phyloP scores from a whole-genome alignment of 306 rosid genomes.

The Cyamopsis tetragonoloba region DNA sequence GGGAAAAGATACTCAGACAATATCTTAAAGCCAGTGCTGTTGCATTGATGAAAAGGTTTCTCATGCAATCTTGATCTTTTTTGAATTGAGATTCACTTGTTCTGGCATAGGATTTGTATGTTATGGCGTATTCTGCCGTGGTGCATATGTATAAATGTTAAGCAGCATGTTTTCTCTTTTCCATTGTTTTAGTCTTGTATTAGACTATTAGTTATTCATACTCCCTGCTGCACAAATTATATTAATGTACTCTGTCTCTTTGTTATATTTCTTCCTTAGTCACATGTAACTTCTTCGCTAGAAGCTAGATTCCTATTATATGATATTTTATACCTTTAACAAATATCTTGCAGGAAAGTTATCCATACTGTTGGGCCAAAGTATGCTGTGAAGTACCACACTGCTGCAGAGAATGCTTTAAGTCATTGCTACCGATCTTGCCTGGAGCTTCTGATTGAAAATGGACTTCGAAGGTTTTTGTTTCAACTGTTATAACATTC shows the following conservation, averaged over 20 bases:
- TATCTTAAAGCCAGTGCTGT: conserved; percentile 17
- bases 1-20: conserved; percentile 3
- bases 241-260: background rate
- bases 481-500: conserved; percentile 19
- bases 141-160: conserved; percentile 11
- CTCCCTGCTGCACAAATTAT: conserved; percentile 20
- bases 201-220: conserved; percentile 8
- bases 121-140: background rate
- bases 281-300: conserved; percentile 12
- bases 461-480: conserved; percentile 75
- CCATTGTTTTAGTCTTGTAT: background rate
- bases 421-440: conserved; percentile 99
- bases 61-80: background rate
- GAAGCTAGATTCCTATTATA: conserved; percentile 15
- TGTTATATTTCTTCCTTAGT: conserved; percentile 15
- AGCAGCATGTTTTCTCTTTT: conserved; percentile 1
- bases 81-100: background rate
- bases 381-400: conserved; percentile 94
- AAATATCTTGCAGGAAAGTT: conserved; percentile 65
- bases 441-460: conserved; percentile 86
- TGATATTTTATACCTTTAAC: conserved; percentile 19
- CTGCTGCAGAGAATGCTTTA: conserved; percentile 97
- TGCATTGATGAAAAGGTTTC: conserved; percentile 22
- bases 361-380: conserved; percentile 98
- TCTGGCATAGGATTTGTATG: conserved; percentile 1